Evolutionary conservation across 495 filamentous ascomycete species (phyloP).

Genomic region (Lophiotrema nucula): DNA sequence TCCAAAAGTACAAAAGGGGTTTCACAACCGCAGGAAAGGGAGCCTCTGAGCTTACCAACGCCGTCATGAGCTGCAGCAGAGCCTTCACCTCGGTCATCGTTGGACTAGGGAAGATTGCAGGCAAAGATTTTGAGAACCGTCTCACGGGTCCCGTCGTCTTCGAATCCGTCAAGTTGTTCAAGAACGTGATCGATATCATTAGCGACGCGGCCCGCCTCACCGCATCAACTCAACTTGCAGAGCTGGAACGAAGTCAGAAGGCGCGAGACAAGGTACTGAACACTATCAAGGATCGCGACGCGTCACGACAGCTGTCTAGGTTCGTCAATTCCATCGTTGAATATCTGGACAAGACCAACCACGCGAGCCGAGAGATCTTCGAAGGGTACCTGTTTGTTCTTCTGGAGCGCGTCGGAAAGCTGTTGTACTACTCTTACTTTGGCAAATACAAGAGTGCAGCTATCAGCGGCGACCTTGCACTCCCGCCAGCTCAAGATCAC

Average conservation of each 20-base stretch:
- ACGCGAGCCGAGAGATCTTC: constrained; percentile 35
- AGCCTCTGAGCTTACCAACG: constrained; percentile 7
- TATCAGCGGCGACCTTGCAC: constrained; percentile 33
- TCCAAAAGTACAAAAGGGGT: neutral
- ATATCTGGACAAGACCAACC: constrained; percentile 19
- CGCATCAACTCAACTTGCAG: too few relatives aligned
- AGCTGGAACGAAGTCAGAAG: too few relatives aligned
- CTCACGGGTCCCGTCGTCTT: constrained; percentile 14
- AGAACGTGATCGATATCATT: constrained; percentile 17
- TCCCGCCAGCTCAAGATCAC: neutral
- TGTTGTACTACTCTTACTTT: constrained; percentile 34
- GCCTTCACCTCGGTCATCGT: constrained; percentile 21
- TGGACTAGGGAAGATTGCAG: constrained; percentile 12
- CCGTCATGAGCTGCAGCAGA: constrained; percentile 13
- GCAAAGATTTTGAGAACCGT: neutral
- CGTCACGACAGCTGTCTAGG: constrained; percentile 10
- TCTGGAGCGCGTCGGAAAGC: constrained; percentile 33
- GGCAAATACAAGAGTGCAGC: constrained; percentile 25
- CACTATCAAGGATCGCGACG: neutral
- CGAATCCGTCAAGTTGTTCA: constrained; percentile 30
- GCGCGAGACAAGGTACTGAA: neutral
- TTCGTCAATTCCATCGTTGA: constrained; percentile 19
- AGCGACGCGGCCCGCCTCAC: constrained; percentile 7
- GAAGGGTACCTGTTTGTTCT: constrained; percentile 40
- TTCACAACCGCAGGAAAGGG: constrained; percentile 5